phyloP scores from a whole-genome alignment of 495 filamentous ascomycete genomes.

The Penicillium salamii region DNA sequence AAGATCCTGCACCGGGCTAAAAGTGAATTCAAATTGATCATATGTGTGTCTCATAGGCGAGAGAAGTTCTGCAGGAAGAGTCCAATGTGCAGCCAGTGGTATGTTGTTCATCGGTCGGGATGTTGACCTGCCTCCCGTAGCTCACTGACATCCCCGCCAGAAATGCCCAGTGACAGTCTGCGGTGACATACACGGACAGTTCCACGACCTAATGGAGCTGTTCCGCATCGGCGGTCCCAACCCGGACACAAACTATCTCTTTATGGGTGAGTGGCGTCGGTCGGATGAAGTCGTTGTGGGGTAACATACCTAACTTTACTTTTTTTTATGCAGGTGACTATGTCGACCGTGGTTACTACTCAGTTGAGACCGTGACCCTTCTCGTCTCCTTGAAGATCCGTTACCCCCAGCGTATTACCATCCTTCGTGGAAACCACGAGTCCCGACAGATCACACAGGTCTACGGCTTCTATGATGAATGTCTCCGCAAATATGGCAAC shows the following conservation, averaged over 20 bases:
- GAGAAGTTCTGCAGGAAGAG: constrained; percentile 95
- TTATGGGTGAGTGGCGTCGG: constrained; percentile 70
- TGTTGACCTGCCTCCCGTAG: constrained; percentile 6
- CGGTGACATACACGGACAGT: constrained; percentile 92
- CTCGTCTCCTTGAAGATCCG: constrained; percentile 94
- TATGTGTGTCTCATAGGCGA: constrained; percentile 56
- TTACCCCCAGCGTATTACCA: constrained; percentile 94
- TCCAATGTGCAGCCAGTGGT: constrained; percentile 99
- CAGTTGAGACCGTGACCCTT: constrained; percentile 91
- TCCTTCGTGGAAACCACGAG: constrained; percentile 95
- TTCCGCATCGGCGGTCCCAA: constrained; percentile 91
- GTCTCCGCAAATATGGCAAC: constrained; percentile 95
- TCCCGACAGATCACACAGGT: constrained; percentile 97
- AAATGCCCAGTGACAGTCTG: constrained; percentile 95
- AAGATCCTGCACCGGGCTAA: not conserved
- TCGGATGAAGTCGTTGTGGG: constrained; percentile 13
- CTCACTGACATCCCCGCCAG: constrained; percentile 45
- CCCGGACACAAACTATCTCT: constrained; percentile 92
- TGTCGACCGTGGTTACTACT: constrained; percentile 96
- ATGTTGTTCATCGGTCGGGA: constrained; percentile 45
- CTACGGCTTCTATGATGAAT: constrained; percentile 98
- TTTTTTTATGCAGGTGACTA: constrained; percentile 69
- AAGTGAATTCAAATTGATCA: constrained; percentile 14
- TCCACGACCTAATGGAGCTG: constrained; percentile 91
- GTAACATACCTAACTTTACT: not conserved